phyloP scores from a whole-genome alignment of 495 filamentous ascomycete species.

The Aspergillus sparsus region DNA sequence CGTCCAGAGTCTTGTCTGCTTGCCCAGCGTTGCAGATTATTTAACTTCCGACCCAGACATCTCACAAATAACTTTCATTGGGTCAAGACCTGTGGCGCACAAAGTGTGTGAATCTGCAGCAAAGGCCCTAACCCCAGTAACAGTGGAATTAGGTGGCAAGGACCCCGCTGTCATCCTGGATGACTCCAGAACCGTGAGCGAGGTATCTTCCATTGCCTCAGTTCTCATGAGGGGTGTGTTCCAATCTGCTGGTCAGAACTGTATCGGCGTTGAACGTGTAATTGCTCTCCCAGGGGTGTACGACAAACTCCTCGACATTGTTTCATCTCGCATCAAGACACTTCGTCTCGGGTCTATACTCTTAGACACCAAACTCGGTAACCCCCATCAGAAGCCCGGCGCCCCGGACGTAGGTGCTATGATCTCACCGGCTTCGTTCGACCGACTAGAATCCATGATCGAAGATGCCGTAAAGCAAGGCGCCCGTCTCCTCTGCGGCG shows the following conservation, averaged over 20 bases:
- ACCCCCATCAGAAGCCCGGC: conserved; percentile 20
- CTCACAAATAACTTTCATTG: conserved; percentile 96
- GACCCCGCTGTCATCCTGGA: conserved; percentile 93
- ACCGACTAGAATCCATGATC: conserved; percentile 69
- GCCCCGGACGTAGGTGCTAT: conserved; percentile 80
- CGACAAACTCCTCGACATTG: conserved; percentile 64
- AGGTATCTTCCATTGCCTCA: conserved; percentile 69
- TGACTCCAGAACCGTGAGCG: conserved; percentile 57
- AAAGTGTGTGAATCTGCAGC: conserved; percentile 84
- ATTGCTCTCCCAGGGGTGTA: conserved; percentile 77
- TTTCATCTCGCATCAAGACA: conserved; percentile 67
- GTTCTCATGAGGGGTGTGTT: conserved; percentile 90
- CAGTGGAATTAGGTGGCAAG: conserved; percentile 92
- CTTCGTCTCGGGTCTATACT: conserved; percentile 72
- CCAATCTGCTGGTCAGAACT: conserved; percentile 97
- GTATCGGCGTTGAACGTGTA: conserved; percentile 93
- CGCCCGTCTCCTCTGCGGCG: conserved; percentile 79
- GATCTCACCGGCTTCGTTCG: conserved; percentile 76
- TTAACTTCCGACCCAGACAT: conserved; percentile 86
- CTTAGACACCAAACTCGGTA: conserved; percentile 46
- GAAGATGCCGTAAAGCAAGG: conserved; percentile 73
- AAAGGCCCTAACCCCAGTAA: conserved; percentile 77
- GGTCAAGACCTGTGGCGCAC: conserved; percentile 82
- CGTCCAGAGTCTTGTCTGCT: conserved; percentile 82
- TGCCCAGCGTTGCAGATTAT: conserved; percentile 76